Conservation (phyloP, 1,139 yeast genomes). For the Geotrichum fermentans region DNA sequence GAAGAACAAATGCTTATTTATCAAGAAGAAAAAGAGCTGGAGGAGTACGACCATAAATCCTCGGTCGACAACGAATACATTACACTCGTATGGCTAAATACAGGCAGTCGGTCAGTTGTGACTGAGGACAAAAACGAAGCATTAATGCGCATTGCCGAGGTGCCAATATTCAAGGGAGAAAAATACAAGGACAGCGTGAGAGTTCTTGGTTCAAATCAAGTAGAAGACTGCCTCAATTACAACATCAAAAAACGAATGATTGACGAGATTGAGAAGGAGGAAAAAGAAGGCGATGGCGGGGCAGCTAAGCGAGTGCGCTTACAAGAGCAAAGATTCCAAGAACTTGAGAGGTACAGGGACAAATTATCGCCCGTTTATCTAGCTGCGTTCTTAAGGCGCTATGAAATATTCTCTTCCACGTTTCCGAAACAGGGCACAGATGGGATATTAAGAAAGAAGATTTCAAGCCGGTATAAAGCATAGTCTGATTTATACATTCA, state of each 20-base stretch:
- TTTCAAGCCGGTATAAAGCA: neutral
- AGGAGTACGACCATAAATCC: conserved; percentile 9
- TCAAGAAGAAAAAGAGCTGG: conserved; percentile 10
- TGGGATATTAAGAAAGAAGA: neutral
- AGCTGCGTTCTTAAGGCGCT: no score
- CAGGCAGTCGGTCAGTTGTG: neutral
- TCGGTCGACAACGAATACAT: conserved; percentile 10
- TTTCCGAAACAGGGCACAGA: neutral
- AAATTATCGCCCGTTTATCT: no score
- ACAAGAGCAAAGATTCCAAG: neutral
- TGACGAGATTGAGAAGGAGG: conserved; percentile 5
- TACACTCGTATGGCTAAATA: conserved; percentile 8
- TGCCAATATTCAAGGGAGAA: neutral
- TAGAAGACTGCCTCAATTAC: neutral
- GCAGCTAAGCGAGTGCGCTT: neutral
- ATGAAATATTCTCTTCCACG: no score
- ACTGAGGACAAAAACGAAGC: neutral
- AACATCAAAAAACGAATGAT: conserved; percentile 2
- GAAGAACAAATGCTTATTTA: neutral
- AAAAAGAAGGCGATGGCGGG: neutral
- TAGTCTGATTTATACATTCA: no score
- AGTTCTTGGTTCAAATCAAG: neutral
- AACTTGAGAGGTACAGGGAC: neutral
- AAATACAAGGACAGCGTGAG: neutral
- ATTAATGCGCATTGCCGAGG: neutral